These are phyloP conservation scores for Incumbomyces delicatus DNA, from an alignment of 2,329 filamentous ascomycete species.

Conservation along the genomic window DNA sequence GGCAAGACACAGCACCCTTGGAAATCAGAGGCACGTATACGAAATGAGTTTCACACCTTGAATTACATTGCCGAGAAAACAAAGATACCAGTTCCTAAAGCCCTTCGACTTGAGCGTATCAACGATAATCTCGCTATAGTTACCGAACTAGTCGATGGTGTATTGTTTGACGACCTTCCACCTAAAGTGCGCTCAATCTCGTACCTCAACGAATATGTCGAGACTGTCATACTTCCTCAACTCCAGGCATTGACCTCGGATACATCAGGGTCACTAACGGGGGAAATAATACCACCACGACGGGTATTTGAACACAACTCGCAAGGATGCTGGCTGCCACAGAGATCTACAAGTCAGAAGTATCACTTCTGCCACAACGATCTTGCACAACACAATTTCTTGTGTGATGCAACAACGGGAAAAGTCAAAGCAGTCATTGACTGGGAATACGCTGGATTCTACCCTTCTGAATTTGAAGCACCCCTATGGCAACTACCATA, in stretches of 20 bases:
- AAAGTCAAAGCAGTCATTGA: conserved; percentile 25
- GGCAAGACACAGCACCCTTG: conserved; percentile 2
- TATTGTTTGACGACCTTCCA: conserved; percentile 5
- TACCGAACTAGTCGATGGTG: conserved; percentile 7
- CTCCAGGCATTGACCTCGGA: conserved; percentile 5
- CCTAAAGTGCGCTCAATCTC: conserved; percentile 2
- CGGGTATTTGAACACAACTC: conserved; percentile 9
- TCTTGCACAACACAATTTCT: conserved; percentile 7
- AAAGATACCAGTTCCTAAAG: conserved; percentile 17
- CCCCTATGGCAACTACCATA: conserved; percentile 3
- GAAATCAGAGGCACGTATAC: conserved; percentile 5
- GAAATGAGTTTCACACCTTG: conserved; percentile 6
- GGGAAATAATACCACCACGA: conserved; percentile 6
- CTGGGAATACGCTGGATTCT: conserved; percentile 27
- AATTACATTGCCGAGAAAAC: conserved; percentile 16
- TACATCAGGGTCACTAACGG: background rate
- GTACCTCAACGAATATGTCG: conserved; percentile 9
- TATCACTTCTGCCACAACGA: conserved; percentile 6
- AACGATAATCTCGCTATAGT: conserved; percentile 6
- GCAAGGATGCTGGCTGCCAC: background rate
- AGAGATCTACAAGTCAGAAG: background rate
- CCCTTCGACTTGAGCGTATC: conserved; percentile 6
- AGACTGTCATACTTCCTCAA: conserved; percentile 3
- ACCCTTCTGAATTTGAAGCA: conserved; percentile 23
- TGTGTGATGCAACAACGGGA: conserved; percentile 5